Base-by-base conservation (phyloP, 139 green algal genomes). In the Mychonastes homosphaera region DNA sequence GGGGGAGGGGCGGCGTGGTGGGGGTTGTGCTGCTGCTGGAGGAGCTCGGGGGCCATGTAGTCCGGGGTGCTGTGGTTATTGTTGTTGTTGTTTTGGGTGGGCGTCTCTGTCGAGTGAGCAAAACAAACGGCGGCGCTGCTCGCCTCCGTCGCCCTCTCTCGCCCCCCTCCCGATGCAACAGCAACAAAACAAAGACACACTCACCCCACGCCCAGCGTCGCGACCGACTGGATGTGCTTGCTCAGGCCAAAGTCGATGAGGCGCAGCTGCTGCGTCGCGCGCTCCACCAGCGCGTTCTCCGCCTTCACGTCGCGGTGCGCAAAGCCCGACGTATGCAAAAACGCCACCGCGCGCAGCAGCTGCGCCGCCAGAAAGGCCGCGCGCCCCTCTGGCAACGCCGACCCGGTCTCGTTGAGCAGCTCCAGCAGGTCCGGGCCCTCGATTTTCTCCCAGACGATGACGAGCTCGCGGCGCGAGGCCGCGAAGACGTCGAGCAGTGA, bases 361-460 rank as follows among this genome's bases (percentile, higher is more conserved):
- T 91, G 83, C 0, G 50, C 32, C 49, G 94, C 88, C 53, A 82
- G 84, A 61, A 78, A 73, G 13, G 79, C 74, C 0, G 85, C 81
- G 58, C 79, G 57, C 6, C 56, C 39, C 48, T 94, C 84, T 0
- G 53, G 34, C 69, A 95, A 58, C 3, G 72, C 53, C 2, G 75
- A 67, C 2, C 78, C 71, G 34, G 64, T 53, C 34, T 82, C 70
- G 50, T 95, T 95, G 12, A 95, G 63, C 24, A 85, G 64, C 62
- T 95, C 86, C 40, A 95, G 73, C 44, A 94, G 72, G 58, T 95
- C 87, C 5, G 73, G 68, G 1, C 87, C 87, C 4, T 56, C 32
- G 27, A 94, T 82, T 7, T 92, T 67, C 73, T 95, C 86, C 84
- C 82, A 94, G n/a, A n/a, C n/a, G n/a, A n/a, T n/a, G n/a, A n/a